Evolutionary conservation across 805 yeast species (phyloP).

Genomic region (Myxozyma mucilagina): DNA sequence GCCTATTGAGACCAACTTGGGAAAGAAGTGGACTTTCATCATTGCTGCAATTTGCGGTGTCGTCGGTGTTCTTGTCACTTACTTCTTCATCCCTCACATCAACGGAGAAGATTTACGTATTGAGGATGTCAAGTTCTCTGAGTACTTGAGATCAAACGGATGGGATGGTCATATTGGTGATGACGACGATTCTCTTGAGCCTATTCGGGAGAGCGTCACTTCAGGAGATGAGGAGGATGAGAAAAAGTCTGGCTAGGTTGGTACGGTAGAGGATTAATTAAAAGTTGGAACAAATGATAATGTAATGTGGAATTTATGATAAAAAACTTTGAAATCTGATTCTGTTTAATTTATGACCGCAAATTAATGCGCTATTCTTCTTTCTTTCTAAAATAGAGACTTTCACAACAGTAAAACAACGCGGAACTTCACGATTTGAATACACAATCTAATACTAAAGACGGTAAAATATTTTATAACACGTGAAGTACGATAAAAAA

Average conservation of each 20-base stretch:
- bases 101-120: constrained; percentile 66
- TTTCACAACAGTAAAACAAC: no score
- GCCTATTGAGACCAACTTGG: constrained; percentile 64
- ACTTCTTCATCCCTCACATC: constrained; percentile 65
- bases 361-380: no score
- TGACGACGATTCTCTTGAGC: not conserved
- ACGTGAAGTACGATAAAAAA: no score
- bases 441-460: no score
- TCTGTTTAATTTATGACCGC: no score
- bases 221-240: not conserved
- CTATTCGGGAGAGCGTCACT: not conserved
- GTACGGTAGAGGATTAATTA: no score
- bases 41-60: constrained; percentile 74
- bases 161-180: constrained; percentile 52
- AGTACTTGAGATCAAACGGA: constrained; percentile 58
- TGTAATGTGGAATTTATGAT: no score
- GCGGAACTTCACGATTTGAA: no score
- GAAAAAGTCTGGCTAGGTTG: not conserved
- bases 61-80: constrained; percentile 61
- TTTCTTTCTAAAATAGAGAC: no score
- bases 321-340: no score
- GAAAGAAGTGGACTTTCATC: constrained; percentile 73
- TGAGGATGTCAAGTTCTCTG: constrained; percentile 64
- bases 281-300: no score
- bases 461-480: no score